These are phyloP conservation scores for Pseudotsuga menziesii DNA, from an alignment of 75 land plant genomes.

Conservation along the genomic window DNA sequence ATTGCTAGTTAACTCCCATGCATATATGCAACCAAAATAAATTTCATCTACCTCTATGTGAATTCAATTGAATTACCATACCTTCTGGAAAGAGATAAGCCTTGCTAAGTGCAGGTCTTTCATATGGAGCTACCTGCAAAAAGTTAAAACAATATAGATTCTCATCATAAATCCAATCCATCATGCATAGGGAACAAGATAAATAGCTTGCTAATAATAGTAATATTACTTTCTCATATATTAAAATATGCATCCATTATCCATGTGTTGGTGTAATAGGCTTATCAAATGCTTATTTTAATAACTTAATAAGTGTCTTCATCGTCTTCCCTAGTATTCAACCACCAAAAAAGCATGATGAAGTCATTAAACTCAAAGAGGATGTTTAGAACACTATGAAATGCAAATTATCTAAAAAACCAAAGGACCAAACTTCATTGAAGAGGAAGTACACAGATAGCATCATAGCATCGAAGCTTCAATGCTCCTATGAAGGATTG, in stretches of 20 bases:
- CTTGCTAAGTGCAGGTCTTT: constrained; percentile 97
- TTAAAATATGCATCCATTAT: background rate
- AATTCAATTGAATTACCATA: constrained; percentile 16
- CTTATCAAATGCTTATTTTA: background rate
- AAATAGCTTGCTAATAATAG: background rate
- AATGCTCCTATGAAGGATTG: background rate
- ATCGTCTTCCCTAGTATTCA: background rate
- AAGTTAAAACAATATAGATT: background rate
- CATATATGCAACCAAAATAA: background rate
- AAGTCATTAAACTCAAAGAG: background rate
- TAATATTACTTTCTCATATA: background rate
- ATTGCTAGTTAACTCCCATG: background rate
- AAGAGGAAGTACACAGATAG: background rate
- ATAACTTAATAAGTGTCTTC: background rate
- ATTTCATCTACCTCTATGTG: background rate
- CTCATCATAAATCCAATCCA: background rate
- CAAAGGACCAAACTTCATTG: background rate
- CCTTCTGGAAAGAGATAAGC: constrained; percentile 90
- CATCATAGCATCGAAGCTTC: background rate
- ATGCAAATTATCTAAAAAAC: too few species aligned
- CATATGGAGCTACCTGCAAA: constrained; percentile 96
- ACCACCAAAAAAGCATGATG: background rate
- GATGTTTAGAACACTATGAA: too few species aligned
- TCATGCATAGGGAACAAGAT: background rate
- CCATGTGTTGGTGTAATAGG: background rate